Evolutionary conservation across 768 basidiomycete species (phyloP).

Genomic region (Phaeotremella skinneri): DNA sequence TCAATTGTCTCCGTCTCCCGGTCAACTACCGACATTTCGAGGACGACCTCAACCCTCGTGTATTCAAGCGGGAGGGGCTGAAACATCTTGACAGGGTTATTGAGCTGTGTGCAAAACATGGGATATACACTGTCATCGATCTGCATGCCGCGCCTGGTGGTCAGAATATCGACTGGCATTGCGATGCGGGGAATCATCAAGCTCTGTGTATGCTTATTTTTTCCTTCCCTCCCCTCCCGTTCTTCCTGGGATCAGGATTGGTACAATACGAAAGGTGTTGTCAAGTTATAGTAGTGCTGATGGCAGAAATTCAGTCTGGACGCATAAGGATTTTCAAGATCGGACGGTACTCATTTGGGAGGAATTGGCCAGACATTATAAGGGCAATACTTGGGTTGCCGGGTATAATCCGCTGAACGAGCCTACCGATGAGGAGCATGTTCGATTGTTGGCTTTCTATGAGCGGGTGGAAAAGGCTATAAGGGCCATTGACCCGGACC

Average conservation of each 20-base stretch:
- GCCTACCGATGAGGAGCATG: constrained; percentile 69
- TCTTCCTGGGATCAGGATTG: background rate
- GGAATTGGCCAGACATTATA: constrained; percentile 71
- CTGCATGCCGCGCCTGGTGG: constrained; percentile 62
- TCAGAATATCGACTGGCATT: constrained; percentile 68
- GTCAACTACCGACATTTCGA: constrained; percentile 45
- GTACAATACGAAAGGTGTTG: background rate
- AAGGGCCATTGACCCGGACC: constrained; percentile 65
- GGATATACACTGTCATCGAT: constrained; percentile 74
- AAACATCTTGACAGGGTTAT: constrained; percentile 81
- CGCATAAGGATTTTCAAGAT: constrained; percentile 81
- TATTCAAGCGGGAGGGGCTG: constrained; percentile 71
- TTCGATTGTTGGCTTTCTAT: constrained; percentile 66
- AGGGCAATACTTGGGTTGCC: constrained; percentile 74
- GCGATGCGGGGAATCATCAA: constrained; percentile 55
- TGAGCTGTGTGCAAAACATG: constrained; percentile 66
- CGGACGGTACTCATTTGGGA: constrained; percentile 74
- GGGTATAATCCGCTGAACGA: constrained; percentile 87
- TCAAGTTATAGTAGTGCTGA: background rate
- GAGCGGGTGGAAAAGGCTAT: constrained; percentile 68
- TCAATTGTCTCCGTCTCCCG: constrained; percentile 68
- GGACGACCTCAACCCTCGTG: constrained; percentile 75
- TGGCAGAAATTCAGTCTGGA: constrained; percentile 60
- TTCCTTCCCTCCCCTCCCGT: background rate
- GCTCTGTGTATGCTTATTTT: constrained; percentile 32